These are phyloP conservation scores for Solanum chaucha DNA, from an alignment of 257 asterid species.

Conservation along the genomic window DNA sequence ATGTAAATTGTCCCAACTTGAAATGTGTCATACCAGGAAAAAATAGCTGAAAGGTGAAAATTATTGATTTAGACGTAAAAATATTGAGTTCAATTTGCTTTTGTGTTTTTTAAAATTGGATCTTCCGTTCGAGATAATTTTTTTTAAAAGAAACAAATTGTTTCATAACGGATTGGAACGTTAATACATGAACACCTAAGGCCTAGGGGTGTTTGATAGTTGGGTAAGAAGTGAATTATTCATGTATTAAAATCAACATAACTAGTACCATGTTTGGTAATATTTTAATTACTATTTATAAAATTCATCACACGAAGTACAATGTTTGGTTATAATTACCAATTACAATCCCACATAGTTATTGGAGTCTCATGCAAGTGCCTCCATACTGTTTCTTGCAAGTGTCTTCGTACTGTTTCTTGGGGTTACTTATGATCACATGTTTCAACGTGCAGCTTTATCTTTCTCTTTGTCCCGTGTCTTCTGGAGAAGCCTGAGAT, in stretches of 20 bases:
- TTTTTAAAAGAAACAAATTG: neutral
- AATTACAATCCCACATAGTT: neutral
- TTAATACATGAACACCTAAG: neutral
- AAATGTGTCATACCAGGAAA: neutral
- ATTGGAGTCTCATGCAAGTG: neutral
- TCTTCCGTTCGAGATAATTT: neutral
- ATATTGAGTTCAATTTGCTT: neutral
- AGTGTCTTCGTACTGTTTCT: neutral
- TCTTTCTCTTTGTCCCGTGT: conserved; percentile 85
- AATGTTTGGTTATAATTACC: neutral
- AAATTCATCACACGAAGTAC: neutral
- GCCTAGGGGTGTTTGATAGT: neutral
- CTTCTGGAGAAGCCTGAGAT: conserved; percentile 90
- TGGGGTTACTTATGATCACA: neutral
- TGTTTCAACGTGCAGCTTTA: conserved; percentile 51
- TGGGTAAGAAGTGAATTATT: neutral
- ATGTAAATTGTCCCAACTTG: neutral
- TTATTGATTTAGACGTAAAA: neutral
- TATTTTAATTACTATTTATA: neutral
- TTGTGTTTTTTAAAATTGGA: neutral
- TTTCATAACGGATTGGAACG: neutral
- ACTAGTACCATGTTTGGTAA: neutral
- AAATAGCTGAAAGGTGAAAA: neutral
- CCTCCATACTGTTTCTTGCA: neutral
- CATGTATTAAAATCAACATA: neutral